A percentile compares a stretch with the other conserved stretches of the same genome.
phyloP scores from a whole-genome alignment of 768 basidiomycete species.

The Boletus speciosus region DNA sequence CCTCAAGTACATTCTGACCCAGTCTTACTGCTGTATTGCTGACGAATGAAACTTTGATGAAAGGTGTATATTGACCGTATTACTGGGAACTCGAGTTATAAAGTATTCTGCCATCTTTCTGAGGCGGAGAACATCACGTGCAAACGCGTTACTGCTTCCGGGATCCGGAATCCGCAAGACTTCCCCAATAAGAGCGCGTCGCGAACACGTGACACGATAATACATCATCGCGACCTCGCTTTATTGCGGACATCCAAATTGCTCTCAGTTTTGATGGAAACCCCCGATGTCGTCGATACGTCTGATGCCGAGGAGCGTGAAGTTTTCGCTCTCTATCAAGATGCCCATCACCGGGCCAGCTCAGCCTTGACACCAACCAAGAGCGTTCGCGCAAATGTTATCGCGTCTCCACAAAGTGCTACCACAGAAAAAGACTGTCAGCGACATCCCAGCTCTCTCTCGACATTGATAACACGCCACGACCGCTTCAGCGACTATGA shows the following conservation, averaged over 20 bases:
- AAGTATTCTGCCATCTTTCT: neutral
- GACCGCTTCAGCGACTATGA: constrained; percentile 9
- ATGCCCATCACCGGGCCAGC: neutral
- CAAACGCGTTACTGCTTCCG: too few species aligned
- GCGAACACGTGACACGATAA: constrained; percentile 20
- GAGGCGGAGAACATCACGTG: too few species aligned
- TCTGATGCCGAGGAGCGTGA: constrained; percentile 62
- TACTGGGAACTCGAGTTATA: neutral
- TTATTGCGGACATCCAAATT: neutral
- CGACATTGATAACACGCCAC: neutral
- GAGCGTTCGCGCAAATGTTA: neutral
- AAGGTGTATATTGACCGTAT: constrained; percentile 10
- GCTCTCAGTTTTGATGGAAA: constrained; percentile 15
- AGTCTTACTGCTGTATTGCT: constrained; percentile 17
- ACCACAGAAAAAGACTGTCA: neutral
- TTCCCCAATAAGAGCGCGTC: neutral
- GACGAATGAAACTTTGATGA: neutral
- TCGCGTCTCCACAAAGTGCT: constrained; percentile 2
- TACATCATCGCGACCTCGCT: neutral
- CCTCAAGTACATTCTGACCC: constrained; percentile 3
- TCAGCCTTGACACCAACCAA: neutral
- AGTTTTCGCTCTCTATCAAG: constrained; percentile 29
- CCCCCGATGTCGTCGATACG: constrained; percentile 51
- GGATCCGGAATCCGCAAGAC: too few species aligned
- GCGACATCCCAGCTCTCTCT: neutral